These are phyloP conservation scores for Agrocybe pediades DNA, from an alignment of 768 basidiomycete genomes.

Conservation along the genomic window DNA sequence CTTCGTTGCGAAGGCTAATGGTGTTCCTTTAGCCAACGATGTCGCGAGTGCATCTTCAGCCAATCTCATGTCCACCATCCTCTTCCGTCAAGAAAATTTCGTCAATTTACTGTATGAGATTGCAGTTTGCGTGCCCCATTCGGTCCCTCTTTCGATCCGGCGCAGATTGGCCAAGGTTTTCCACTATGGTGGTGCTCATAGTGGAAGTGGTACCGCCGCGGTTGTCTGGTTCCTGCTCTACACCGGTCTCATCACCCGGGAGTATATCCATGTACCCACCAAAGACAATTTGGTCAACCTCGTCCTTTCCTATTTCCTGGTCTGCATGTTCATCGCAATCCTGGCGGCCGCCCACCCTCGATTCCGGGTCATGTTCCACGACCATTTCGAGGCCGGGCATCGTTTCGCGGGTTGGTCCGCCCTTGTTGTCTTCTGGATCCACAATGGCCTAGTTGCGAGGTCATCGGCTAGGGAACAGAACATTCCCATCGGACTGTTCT, in stretches of 20 bases:
- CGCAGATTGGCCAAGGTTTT: slow-evolving; percentile 50
- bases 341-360: slow-evolving; percentile 50
- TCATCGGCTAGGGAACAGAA: slow-evolving; percentile 35
- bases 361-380: slow-evolving; percentile 47
- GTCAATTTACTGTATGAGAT: slow-evolving; percentile 54
- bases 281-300: slow-evolving; percentile 34
- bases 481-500: slow-evolving; percentile 39
- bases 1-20: slow-evolving; percentile 33
- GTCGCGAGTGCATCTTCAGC: slow-evolving; percentile 40
- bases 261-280: slow-evolving; percentile 25
- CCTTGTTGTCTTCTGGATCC: slow-evolving; percentile 50
- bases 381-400: slow-evolving; percentile 57
- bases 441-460: slow-evolving; percentile 33
- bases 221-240: slow-evolving; percentile 55
- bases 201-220: slow-evolving; percentile 52
- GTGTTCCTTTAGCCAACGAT: slow-evolving; percentile 34
- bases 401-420: slow-evolving; percentile 57
- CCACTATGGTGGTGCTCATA: slow-evolving; percentile 58
- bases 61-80: slow-evolving; percentile 44
- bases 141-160: slow-evolving; percentile 43
- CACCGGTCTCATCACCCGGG: slow-evolving; percentile 41
- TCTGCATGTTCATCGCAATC: slow-evolving; percentile 48
- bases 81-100: slow-evolving; percentile 52
- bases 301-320: slow-evolving; percentile 41
- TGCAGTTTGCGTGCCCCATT: slow-evolving; percentile 38